Conservation (phyloP, 2,329 filamentous ascomycete genomes). For the Cladorrhinum sp. region DNA sequence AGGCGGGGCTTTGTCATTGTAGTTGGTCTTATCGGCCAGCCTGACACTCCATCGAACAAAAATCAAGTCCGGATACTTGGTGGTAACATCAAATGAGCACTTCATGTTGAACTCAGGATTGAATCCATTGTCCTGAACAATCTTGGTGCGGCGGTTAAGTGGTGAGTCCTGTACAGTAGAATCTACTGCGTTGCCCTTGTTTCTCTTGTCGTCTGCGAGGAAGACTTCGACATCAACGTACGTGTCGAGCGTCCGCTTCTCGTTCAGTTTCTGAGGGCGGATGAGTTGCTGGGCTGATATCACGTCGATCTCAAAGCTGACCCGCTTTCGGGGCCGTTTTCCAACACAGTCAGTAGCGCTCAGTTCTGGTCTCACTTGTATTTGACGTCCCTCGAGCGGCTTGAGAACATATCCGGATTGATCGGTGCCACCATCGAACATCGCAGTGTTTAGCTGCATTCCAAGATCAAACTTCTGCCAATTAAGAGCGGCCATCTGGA, state of each 20-base stretch:
- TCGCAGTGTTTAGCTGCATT: conserved; percentile 94
- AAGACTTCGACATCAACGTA: conserved; percentile 96
- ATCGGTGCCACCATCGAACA: conserved; percentile 90
- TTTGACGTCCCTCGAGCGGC: conserved; percentile 76
- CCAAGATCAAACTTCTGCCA: conserved; percentile 97
- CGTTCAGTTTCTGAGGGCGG: conserved; percentile 59
- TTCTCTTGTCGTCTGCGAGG: conserved; percentile 87
- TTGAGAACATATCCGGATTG: conserved; percentile 91
- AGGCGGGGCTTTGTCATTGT: conserved; percentile 60
- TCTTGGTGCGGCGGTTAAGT: conserved; percentile 73
- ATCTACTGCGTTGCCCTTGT: conserved; percentile 73
- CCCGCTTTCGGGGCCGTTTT: conserved; percentile 75
- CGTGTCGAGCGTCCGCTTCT: conserved; percentile 71
- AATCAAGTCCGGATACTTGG: conserved; percentile 90
- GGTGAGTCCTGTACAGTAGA: conserved; percentile 52
- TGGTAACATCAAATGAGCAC: conserved; percentile 78
- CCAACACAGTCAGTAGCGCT: conserved; percentile 48
- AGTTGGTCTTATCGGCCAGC: conserved; percentile 65
- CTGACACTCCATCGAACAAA: conserved; percentile 93
- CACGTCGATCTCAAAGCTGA: conserved; percentile 82
- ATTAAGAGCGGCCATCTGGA: conserved; percentile 96
- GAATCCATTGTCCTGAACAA: conserved; percentile 86
- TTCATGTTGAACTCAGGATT: conserved; percentile 83
- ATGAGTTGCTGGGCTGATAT: conserved; percentile 95
- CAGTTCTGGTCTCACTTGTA: conserved; percentile 58